Base-by-base conservation (phyloP, 306 rosid species). In the Quercus engelmannii region DNA sequence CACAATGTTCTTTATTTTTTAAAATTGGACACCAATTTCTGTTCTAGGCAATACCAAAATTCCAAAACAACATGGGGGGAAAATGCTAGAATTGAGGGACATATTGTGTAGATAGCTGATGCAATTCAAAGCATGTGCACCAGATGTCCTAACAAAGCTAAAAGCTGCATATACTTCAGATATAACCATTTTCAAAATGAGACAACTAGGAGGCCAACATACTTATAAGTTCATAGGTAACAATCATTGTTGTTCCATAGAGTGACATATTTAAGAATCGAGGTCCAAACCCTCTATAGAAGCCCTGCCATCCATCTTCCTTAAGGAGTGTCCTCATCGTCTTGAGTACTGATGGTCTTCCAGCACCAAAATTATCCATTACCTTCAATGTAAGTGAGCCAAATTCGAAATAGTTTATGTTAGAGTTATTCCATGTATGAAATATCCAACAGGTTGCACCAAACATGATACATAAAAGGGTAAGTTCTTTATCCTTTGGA, bases 251-350 rank as follows among this genome's bases (percentile, higher is more conserved):
- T 5, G 98, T 91, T 84, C 97, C 96, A 67, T 91, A 93, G 56
- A 93, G 90, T 67, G 98, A 87, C 97, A 93, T 91, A 52, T 94
- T 90, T 73, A 94, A 84, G 79, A 92, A 94, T 54, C 98, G 90
- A 70, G 92, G 97, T 78, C 94, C 94, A 78, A 94, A 94, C 6
- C 98, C 98, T 77, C 96, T 69, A 77, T 94, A 94, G 84, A 92
- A 92, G 6, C 98, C 98, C 96, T 91, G 30, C 97, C 97, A 92
- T 20, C 98, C 98, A 88, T 91, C 94, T 84, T 92, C 97, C 84
- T 81, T 80, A 21, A 92, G 78, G 63, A 92, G 96, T 17, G 78
- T 68, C 78, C 85, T 90, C 77, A 94, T 33, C 15, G 98, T 90
- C 89, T 92, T 94, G 74, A 90, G 21, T 55, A 92, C 91, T 10